These are phyloP conservation scores for Staphylotrichum tortipilum DNA, from an alignment of 495 filamentous ascomycete species.

Conservation along the genomic window DNA sequence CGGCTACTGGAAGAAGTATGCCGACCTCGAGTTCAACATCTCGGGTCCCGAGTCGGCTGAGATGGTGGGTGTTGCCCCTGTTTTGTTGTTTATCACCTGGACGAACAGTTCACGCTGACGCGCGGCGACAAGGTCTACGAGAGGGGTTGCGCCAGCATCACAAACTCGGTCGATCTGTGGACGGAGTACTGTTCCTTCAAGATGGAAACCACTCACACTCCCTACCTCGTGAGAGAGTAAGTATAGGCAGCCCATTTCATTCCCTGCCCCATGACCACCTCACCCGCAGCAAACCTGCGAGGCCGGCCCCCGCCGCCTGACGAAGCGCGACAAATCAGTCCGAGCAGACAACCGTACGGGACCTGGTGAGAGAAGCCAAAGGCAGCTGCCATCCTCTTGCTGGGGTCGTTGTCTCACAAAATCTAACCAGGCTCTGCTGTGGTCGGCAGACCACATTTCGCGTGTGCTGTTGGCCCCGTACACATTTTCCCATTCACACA, in stretches of 20 bases:
- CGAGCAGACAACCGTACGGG: constrained; percentile 24
- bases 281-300: constrained; percentile 31
- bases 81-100: too few relatives aligned
- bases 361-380: constrained; percentile 47
- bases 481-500: constrained; percentile 33
- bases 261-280: constrained; percentile 48
- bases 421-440: constrained; percentile 47
- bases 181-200: constrained; percentile 96
- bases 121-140: constrained; percentile 67
- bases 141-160: constrained; percentile 86
- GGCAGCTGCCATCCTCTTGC: constrained; percentile 37
- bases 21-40: constrained; percentile 93
- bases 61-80: too few relatives aligned
- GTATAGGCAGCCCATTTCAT: constrained; percentile 64
- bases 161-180: constrained; percentile 92
- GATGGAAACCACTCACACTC: constrained; percentile 89
- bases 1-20: constrained; percentile 99
- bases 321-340: constrained; percentile 16
- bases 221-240: constrained; percentile 99
- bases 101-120: constrained; percentile 13
- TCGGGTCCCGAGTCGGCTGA: constrained; percentile 95
- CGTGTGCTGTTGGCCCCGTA: constrained; percentile 38
- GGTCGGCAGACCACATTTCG: constrained; percentile 29
- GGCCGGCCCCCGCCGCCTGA: constrained; percentile 19
- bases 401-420: constrained; percentile 49